Conservation (phyloP, 73 alveolate species). For the Paramecium octaurelia region DNA sequence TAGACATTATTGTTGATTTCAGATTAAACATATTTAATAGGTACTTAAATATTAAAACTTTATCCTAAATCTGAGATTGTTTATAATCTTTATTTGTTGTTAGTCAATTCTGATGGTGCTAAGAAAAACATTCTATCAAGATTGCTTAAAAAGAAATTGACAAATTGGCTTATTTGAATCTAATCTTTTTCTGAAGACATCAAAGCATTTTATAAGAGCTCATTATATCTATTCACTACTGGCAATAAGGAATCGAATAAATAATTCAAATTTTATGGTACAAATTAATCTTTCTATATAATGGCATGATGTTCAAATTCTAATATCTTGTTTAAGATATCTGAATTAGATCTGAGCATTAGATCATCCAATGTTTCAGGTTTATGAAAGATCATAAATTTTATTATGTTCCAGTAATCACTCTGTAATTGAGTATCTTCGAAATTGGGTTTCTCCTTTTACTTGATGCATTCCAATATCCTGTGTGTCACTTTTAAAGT, state of each 20-base stretch:
- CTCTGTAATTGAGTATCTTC: neutral
- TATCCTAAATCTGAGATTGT: conserved; percentile 1
- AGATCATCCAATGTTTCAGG: neutral
- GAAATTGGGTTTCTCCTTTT: neutral
- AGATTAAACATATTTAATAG: neutral
- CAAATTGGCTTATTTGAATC: neutral
- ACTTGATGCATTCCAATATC: neutral
- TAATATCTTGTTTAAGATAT: neutral
- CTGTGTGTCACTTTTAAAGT: neutral
- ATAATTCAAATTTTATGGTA: conserved; percentile 1
- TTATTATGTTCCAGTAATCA: neutral
- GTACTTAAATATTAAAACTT: conserved; percentile 4
- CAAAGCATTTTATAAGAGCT: neutral
- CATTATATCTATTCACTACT: conserved; percentile 30
- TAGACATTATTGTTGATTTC: neutral
- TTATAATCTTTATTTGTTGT: neutral
- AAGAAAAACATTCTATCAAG: conserved; percentile 21
- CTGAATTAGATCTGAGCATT: neutral
- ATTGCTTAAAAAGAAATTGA: neutral
- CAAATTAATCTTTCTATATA: neutral
- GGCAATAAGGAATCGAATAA: conserved; percentile 37
- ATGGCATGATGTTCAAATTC: neutral
- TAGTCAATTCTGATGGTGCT: neutral
- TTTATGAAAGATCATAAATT: neutral
- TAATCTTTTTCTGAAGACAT: neutral